Evolutionary conservation across 164 flowering plant species (phyloP).

Genomic region (Aristolochia fimbriata): DNA sequence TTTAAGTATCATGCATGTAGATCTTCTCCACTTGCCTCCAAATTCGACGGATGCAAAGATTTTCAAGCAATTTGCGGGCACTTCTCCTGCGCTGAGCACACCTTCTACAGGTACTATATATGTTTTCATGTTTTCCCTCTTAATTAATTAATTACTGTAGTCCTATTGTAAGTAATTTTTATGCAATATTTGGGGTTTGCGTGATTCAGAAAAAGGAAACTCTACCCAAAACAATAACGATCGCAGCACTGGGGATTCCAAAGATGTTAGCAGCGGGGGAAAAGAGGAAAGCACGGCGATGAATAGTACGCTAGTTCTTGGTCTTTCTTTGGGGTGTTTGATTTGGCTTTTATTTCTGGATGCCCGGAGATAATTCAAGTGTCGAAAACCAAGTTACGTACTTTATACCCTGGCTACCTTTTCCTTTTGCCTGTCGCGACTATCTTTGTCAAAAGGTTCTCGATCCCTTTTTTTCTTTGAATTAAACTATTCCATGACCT

Average conservation of each 20-base stretch:
- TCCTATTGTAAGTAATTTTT: no score
- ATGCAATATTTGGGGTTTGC: no score
- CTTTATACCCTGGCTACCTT: no score
- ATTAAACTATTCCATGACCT: no score
- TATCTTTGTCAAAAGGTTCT: no score
- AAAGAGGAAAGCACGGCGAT: neutral
- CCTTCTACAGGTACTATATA: neutral
- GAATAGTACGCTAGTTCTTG: neutral
- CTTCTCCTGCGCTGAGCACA: conserved; percentile 14
- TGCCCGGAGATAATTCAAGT: no score
- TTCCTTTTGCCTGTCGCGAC: no score
- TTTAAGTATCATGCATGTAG: no score
- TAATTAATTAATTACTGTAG: no score
- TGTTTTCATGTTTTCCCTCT: neutral
- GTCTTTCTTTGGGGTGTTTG: neutral
- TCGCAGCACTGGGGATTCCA: neutral
- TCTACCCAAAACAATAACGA: neutral
- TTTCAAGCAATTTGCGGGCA: conserved; percentile 12
- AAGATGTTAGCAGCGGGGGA: neutral
- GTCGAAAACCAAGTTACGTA: no score
- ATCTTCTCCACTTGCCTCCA: neutral
- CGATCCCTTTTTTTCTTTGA: no score
- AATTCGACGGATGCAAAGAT: neutral
- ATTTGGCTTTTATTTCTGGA: neutral
- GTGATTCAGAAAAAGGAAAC: neutral